Percentiles rank a stretch among this genome's conserved stretches.
Evolutionary conservation across 129 eudicot genomes (phyloP).

Genomic region (Cynara cardunculus): DNA sequence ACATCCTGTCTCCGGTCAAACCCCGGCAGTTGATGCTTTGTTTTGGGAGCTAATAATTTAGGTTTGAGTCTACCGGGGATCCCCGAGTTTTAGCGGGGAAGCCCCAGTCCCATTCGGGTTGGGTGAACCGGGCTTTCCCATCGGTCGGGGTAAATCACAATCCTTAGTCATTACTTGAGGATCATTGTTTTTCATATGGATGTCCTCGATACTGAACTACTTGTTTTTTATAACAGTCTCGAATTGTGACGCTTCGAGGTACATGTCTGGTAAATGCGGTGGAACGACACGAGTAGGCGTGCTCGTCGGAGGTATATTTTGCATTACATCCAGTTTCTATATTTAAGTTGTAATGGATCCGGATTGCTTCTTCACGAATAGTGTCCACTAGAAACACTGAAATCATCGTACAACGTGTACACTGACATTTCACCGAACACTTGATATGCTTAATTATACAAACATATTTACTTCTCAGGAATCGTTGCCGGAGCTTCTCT

Average conservation of each 20-base stretch:
- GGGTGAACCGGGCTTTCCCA: too few relatives aligned
- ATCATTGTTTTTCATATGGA: not conserved
- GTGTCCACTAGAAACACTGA: not conserved
- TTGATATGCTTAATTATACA: not conserved
- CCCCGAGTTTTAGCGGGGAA: too few relatives aligned
- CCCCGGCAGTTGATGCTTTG: too few relatives aligned
- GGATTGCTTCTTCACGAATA: not conserved
- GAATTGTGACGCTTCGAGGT: constrained; percentile 32
- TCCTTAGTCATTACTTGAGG: too few relatives aligned
- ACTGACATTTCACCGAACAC: not conserved
- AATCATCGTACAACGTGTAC: not conserved
- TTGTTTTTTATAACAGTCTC: constrained; percentile 29
- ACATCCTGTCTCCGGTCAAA: too few relatives aligned
- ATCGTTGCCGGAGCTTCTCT: constrained; percentile 61
- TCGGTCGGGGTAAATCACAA: too few relatives aligned
- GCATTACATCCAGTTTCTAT: not conserved
- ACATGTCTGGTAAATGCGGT: constrained; percentile 53
- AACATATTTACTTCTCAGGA: constrained; percentile 33
- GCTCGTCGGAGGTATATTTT: constrained; percentile 61
- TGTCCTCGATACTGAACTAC: constrained; percentile 14
- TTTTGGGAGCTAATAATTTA: too few relatives aligned
- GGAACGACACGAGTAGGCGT: constrained; percentile 53
- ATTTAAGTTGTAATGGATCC: not conserved
- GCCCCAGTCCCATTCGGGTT: too few relatives aligned
- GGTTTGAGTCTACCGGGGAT: too few relatives aligned